phyloP scores from a whole-genome alignment of 2,329 filamentous ascomycete genomes.

The Microdochium nivale region DNA sequence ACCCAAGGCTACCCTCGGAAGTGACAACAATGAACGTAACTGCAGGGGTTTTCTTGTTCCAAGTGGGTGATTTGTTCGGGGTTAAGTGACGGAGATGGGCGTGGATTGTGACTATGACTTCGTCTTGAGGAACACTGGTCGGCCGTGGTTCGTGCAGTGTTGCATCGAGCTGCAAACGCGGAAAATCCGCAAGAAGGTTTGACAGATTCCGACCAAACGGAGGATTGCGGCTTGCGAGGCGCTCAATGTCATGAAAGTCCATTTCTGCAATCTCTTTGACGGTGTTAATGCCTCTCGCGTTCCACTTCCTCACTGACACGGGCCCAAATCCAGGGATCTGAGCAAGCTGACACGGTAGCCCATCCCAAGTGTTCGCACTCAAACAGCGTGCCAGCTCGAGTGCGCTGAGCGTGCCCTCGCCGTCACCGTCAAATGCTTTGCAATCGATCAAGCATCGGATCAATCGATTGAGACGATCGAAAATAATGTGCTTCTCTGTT shows the following conservation, averaged over 20 bases:
- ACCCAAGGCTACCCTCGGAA: conserved; percentile 57
- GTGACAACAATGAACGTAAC: conserved; percentile 69
- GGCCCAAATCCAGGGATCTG: conserved; percentile 75
- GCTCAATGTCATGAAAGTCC: conserved; percentile 67
- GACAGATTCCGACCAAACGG: conserved; percentile 70
- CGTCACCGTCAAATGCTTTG: conserved; percentile 51
- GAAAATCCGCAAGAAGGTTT: conserved; percentile 60
- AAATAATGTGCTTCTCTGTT: conserved; percentile 54
- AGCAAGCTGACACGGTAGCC: conserved; percentile 68
- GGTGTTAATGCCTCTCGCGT: conserved; percentile 58
- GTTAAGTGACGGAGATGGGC: conserved; percentile 67
- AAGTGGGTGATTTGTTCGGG: conserved; percentile 47
- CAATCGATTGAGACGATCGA: conserved; percentile 60
- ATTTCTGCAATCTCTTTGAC: conserved; percentile 61
- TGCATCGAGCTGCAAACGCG: conserved; percentile 37
- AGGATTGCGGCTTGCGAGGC: conserved; percentile 67
- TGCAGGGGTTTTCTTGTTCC: conserved; percentile 56
- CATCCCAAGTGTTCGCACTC: conserved; percentile 71
- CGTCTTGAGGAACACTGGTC: conserved; percentile 23
- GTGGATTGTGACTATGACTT: conserved; percentile 53
- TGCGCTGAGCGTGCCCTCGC: conserved; percentile 56
- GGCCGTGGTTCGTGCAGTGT: conserved; percentile 24
- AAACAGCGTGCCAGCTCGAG: conserved; percentile 74
- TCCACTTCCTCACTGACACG: conserved; percentile 66
- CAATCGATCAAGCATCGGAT: conserved; percentile 72